Conservation (phyloP, 805 yeast genomes). For the Lipomyces lipofer region DNA sequence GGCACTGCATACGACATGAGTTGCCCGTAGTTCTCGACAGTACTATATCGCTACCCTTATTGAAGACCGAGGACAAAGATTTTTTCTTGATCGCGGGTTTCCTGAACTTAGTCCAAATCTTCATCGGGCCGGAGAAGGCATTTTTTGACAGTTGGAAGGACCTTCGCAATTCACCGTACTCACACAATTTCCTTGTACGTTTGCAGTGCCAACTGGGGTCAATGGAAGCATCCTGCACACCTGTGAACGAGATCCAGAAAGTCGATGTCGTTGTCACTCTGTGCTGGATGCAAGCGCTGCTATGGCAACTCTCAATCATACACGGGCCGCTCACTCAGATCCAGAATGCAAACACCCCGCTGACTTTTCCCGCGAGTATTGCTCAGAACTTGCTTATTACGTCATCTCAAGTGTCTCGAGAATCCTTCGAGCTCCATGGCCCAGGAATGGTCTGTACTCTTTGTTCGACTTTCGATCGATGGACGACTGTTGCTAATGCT, state of each 20-base stretch:
- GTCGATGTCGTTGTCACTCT: background rate
- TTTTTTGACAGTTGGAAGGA: background rate
- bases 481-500: background rate
- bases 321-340: background rate
- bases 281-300: background rate
- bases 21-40: background rate
- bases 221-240: background rate
- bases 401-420: background rate
- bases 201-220: background rate
- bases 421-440: background rate
- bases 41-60: background rate
- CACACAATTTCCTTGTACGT: background rate
- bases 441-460: background rate
- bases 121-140: background rate
- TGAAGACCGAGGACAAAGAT: background rate
- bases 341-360: background rate
- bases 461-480: background rate
- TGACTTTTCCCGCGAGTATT: background rate
- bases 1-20: background rate
- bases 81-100: background rate
- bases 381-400: background rate
- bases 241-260: background rate
- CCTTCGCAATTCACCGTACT: background rate
- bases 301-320: background rate
- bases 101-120: background rate